These are phyloP conservation scores for Phytopythium mirpurense DNA, from an alignment of 352 stramenopile species.

Conservation along the genomic window DNA sequence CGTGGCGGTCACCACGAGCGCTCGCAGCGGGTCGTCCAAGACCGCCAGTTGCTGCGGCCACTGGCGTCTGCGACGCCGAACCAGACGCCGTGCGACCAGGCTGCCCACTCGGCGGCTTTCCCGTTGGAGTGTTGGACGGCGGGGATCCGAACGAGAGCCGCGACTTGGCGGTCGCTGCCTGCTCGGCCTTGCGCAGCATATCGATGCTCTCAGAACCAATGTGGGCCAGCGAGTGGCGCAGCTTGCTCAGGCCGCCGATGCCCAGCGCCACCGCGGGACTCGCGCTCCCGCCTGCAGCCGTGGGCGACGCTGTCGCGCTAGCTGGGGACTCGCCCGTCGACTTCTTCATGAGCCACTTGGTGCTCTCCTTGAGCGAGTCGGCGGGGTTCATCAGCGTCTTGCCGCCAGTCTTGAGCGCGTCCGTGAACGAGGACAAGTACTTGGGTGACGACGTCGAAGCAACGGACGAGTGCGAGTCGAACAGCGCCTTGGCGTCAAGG, in stretches of 20 bases:
- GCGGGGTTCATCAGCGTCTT: conserved; percentile 66
- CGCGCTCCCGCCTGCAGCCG: background rate
- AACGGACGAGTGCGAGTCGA: conserved; percentile 18
- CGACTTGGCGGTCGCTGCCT: conserved; percentile 40
- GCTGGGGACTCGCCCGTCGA: conserved; percentile 13
- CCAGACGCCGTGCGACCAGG: background rate
- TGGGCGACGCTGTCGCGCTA: conserved; percentile 2
- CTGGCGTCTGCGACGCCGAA: background rate
- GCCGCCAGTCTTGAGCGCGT: conserved; percentile 55
- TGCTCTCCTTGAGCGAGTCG: conserved; percentile 49
- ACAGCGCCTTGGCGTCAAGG: conserved; percentile 34
- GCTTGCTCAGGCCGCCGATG: conserved; percentile 32
- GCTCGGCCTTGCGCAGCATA: conserved; percentile 74
- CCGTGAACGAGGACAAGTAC: conserved; percentile 70
- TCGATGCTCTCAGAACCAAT: conserved; percentile 68
- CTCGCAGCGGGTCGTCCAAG: background rate
- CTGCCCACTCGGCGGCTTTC: conserved; percentile 4
- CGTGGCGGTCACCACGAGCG: conserved; percentile 9
- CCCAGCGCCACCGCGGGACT: conserved; percentile 23
- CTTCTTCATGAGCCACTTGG: conserved; percentile 80
- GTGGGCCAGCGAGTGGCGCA: conserved; percentile 51
- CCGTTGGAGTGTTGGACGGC: conserved; percentile 13
- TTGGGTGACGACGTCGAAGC: conserved; percentile 1
- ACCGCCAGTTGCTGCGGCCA: background rate
- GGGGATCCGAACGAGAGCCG: conserved; percentile 31